These are phyloP conservation scores for Alternaria postmessia DNA, from an alignment of 2,329 filamentous ascomycete species.

Conservation along the genomic window DNA sequence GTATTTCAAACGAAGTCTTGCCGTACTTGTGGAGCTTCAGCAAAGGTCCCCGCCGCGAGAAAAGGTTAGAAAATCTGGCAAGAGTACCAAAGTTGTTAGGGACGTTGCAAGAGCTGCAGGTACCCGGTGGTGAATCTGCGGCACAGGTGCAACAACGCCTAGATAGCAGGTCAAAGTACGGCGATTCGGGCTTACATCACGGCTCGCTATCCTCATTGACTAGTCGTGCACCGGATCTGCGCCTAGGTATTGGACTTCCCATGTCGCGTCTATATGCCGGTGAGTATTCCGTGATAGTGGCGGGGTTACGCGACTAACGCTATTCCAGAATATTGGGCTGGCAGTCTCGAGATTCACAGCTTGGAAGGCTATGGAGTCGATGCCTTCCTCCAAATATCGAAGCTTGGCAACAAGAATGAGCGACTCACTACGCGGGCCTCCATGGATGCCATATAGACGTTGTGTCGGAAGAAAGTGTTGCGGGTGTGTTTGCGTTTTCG, in stretches of 20 bases:
- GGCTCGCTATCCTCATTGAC: constrained; percentile 82
- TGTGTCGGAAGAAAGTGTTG: background rate
- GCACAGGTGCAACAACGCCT: constrained; percentile 29
- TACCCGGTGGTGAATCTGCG: constrained; percentile 38
- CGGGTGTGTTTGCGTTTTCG: background rate
- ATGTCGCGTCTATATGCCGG: constrained; percentile 89
- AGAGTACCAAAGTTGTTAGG: constrained; percentile 91
- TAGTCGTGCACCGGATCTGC: constrained; percentile 82
- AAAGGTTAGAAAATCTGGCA: constrained; percentile 82
- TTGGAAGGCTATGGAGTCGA: constrained; percentile 96
- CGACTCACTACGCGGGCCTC: constrained; percentile 71
- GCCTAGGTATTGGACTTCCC: constrained; percentile 90
- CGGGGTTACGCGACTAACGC: background rate
- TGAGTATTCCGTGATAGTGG: constrained; percentile 10
- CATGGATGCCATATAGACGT: constrained; percentile 59
- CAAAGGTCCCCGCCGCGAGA: constrained; percentile 83
- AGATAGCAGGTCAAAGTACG: constrained; percentile 30
- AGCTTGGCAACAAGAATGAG: constrained; percentile 97
- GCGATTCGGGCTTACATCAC: constrained; percentile 45
- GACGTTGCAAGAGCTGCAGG: constrained; percentile 84
- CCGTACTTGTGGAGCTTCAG: constrained; percentile 97
- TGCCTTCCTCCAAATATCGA: constrained; percentile 94
- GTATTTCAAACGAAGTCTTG: constrained; percentile 83
- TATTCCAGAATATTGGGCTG: constrained; percentile 86
- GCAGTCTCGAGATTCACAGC: constrained; percentile 87